A percentile compares a stretch with the other conserved stretches of the same genome.
Evolutionary conservation across 768 basidiomycete genomes (phyloP).

Genomic region (Phaffia australis): DNA sequence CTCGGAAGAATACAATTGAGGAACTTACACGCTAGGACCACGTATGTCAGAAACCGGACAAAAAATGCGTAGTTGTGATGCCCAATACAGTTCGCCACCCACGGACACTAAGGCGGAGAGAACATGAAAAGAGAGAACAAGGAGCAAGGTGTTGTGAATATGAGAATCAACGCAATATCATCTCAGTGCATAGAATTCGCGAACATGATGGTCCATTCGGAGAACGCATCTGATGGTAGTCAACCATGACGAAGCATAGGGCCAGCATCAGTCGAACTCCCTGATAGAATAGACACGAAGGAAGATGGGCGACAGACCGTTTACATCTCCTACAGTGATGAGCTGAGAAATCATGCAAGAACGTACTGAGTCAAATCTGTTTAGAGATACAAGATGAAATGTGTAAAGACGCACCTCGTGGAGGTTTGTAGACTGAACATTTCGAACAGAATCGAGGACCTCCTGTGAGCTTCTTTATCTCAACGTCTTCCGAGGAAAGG

Average conservation of each 20-base stretch:
- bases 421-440: conserved; percentile 76
- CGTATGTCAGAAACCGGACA: conserved; percentile 82
- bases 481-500: conserved; percentile 57
- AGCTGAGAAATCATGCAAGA: conserved; percentile 39
- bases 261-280: background rate
- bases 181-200: too few species aligned
- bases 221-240: conserved; percentile 55
- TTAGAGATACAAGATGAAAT: conserved; percentile 26
- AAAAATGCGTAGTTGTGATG: conserved; percentile 70
- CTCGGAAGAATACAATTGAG: background rate
- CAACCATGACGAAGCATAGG: background rate
- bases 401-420: conserved; percentile 41
- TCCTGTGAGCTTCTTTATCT: conserved; percentile 82
- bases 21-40: conserved; percentile 63
- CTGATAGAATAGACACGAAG: background rate
- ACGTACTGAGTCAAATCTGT: background rate
- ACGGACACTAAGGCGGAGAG: conserved; percentile 33
- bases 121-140: conserved; percentile 23
- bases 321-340: conserved; percentile 90
- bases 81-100: conserved; percentile 73
- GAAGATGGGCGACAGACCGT: conserved; percentile 44
- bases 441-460: conserved; percentile 73
- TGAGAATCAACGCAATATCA: conserved; percentile 4
- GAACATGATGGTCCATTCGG: conserved; percentile 58
- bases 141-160: conserved; percentile 25